These are phyloP conservation scores for Aspergillus pseudonomiae DNA, from an alignment of 2,329 filamentous ascomycete species.

Conservation along the genomic window DNA sequence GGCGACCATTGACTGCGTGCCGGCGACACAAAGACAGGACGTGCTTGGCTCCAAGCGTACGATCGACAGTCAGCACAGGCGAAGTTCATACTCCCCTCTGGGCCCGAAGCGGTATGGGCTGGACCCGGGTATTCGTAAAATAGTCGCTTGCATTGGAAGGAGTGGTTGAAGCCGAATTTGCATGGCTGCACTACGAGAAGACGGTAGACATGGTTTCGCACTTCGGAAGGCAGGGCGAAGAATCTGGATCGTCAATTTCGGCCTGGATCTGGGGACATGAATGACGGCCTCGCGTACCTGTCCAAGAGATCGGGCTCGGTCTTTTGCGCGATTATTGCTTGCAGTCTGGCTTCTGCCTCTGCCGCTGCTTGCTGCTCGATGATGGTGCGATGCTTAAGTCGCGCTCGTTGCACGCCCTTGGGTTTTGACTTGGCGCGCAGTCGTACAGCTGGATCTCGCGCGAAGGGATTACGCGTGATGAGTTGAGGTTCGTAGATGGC, in stretches of 20 bases:
- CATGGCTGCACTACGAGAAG: slow-evolving; percentile 18
- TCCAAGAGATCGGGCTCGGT: background rate
- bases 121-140: background rate
- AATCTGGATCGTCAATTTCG: slow-evolving; percentile 1
- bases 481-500: background rate
- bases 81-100: background rate
- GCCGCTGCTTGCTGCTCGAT: background rate
- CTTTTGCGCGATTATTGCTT: background rate
- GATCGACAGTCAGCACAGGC: background rate
- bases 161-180: slow-evolving; percentile 17
- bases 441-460: background rate
- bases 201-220: slow-evolving; percentile 13
- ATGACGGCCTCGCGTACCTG: background rate
- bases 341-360: background rate
- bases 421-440: background rate
- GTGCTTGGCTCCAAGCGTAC: background rate
- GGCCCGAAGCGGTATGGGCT: background rate
- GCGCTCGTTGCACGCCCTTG: background rate
- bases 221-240: slow-evolving; percentile 17
- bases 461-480: background rate
- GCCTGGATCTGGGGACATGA: background rate
- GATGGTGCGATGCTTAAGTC: background rate
- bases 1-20: slow-evolving; percentile 19
- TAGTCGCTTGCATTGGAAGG: background rate
- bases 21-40: slow-evolving; percentile 8